Base-by-base conservation (phyloP, 306 rosid species). In the Cucumis cinereus region DNA sequence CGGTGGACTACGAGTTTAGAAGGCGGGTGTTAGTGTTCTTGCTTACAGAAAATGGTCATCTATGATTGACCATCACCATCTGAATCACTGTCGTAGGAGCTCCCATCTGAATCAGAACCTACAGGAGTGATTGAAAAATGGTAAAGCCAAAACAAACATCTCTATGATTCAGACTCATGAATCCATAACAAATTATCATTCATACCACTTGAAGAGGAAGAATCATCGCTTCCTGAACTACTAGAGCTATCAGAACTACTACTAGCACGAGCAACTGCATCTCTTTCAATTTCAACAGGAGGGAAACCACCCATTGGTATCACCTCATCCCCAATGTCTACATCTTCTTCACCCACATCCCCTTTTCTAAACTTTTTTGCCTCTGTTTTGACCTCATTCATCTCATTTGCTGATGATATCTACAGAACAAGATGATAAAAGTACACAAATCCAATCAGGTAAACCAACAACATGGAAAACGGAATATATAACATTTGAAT, bases 151-250 rank as follows among this genome's bases (percentile, higher is more conserved):
- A 14, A 50, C 19, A 72, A 50, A 10, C 1, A 4, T 30, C 15
- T 64, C 60, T 12, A 72, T 50, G 28, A 50, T 28, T 17, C 60
- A 50, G 22, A 49, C 8, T 26, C 22, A 45, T 2, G 24, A 47
- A 47, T 23, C 28, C 41, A 72, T 2, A 16, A 13, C 19, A 49
- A 19, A 17, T 17, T 2, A 50, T 50, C 20, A 16, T 67, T 15
- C 54, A 82, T 94, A 94, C 98, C 98, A 74, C 97, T 94, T 9
- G 97, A 94, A 5, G 98, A 93, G 22, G 98, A 93, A 38, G 98
- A 91, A 81, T 81, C 96, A 82, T 82, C 97, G 74, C 97, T 94
- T 24, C 90, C 86, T 11, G 98, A 94, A 80, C 97, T 84, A 80
- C 99, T 66, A 2, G 96, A 92, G 83, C 97, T 83, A 81, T 96